Conservation (phyloP, 768 basidiomycete species). For the Nidularia sp. region DNA sequence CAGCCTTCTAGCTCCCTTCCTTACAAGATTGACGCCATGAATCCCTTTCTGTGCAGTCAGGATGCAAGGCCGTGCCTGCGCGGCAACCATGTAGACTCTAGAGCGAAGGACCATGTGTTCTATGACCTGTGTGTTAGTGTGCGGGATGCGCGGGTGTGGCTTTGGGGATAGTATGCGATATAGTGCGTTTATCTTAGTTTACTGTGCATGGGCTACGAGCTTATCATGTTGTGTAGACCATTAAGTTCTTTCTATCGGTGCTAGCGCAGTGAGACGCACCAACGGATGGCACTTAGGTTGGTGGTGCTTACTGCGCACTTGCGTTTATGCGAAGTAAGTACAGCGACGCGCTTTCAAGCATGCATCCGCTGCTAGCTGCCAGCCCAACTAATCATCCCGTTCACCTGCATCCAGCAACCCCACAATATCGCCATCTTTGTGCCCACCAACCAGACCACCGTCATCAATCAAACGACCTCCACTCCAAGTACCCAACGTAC, state of each 20-base stretch:
- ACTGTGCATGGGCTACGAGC: not conserved
- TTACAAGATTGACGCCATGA: too few relatives aligned
- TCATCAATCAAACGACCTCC: conserved; percentile 5
- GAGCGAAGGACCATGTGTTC: conserved; percentile 36
- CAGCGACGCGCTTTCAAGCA: too few relatives aligned
- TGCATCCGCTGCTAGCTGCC: too few relatives aligned
- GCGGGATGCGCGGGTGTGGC: conserved; percentile 72
- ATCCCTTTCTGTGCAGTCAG: too few relatives aligned
- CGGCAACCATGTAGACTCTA: conserved; percentile 22
- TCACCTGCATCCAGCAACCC: not conserved
- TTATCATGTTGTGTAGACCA: conserved; percentile 40
- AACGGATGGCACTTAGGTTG: conserved; percentile 61
- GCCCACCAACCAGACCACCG: conserved; percentile 7
- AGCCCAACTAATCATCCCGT: not conserved
- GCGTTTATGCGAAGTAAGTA: conserved; percentile 74
- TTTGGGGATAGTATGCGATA: conserved; percentile 66
- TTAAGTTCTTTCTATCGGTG: conserved; percentile 59
- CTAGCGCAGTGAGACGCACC: conserved; percentile 50
- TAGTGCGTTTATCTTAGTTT: conserved; percentile 33
- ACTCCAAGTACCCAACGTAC: conserved; percentile 10
- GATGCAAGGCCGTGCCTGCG: conserved; percentile 7
- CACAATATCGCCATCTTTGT: conserved; percentile 12
- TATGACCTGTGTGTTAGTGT: conserved; percentile 53
- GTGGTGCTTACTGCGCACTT: conserved; percentile 57
- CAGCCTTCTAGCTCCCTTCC: too few relatives aligned